phyloP scores from a whole-genome alignment of 805 yeast genomes.

The Yamadazyma laniorum region DNA sequence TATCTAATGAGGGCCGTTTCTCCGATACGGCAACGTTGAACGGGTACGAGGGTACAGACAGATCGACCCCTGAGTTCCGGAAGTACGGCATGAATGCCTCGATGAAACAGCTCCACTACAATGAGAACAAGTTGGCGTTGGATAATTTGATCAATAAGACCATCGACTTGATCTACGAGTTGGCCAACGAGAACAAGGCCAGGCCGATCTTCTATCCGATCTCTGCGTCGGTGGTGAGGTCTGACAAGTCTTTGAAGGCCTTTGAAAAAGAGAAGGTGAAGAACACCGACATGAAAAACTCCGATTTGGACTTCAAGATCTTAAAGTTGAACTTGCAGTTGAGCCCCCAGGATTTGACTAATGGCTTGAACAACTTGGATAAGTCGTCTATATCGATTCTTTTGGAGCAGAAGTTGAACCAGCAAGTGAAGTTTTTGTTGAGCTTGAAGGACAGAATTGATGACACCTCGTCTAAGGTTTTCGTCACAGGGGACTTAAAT shows the following conservation, averaged over 20 bases:
- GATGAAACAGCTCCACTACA: constrained; percentile 71
- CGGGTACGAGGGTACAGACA: constrained; percentile 24
- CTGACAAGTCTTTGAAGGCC: constrained; percentile 9
- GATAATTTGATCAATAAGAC: constrained; percentile 59
- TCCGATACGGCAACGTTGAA: constrained; percentile 20
- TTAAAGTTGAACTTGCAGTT: constrained; percentile 62
- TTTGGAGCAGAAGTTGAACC: constrained; percentile 63
- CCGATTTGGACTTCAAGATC: constrained; percentile 49
- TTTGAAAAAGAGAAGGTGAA: constrained; percentile 9
- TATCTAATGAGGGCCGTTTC: constrained; percentile 33
- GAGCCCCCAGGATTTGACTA: constrained; percentile 27
- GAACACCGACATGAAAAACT: constrained; percentile 9
- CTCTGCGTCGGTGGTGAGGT: constrained; percentile 15
- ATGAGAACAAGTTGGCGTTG: constrained; percentile 64
- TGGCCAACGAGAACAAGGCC: constrained; percentile 53
- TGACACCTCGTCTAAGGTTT: constrained; percentile 89
- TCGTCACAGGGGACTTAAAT: constrained; percentile 95
- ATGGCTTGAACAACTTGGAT: constrained; percentile 58
- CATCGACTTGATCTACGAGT: constrained; percentile 47
- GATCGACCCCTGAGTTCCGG: constrained; percentile 11
- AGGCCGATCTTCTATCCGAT: constrained; percentile 67
- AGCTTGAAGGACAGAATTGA: constrained; percentile 80
- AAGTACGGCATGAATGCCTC: constrained; percentile 46
- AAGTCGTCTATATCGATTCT: constrained; percentile 66
- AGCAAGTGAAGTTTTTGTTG: constrained; percentile 62